Evolutionary conservation across 2,329 filamentous ascomycete genomes (phyloP).

Genomic region (Fusarium fracticaudum): DNA sequence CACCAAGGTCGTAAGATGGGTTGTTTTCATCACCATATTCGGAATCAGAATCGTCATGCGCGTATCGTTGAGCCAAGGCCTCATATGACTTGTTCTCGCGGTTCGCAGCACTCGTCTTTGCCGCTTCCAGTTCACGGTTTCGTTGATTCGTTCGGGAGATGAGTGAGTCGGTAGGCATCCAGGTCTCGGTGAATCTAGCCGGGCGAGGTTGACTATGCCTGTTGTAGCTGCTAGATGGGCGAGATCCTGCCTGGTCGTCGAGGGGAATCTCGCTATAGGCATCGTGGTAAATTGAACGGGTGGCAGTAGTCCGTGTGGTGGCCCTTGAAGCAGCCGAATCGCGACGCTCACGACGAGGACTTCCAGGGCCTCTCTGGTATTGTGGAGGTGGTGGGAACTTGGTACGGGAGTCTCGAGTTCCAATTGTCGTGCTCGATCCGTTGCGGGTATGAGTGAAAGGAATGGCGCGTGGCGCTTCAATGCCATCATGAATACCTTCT

Average conservation of each 20-base stretch:
- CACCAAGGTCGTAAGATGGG: slow-evolving; percentile 41
- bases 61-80: slow-evolving; percentile 57
- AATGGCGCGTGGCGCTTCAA: slow-evolving; percentile 65
- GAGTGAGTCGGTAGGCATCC: slow-evolving; percentile 64
- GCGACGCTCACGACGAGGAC: slow-evolving; percentile 56
- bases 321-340: slow-evolving; percentile 56
- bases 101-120: slow-evolving; percentile 47
- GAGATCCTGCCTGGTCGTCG: slow-evolving; percentile 49
- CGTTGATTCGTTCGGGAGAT: slow-evolving; percentile 64
- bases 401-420: slow-evolving; percentile 62
- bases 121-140: slow-evolving; percentile 54
- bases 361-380: slow-evolving; percentile 59
- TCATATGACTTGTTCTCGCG: slow-evolving; percentile 55
- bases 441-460: slow-evolving; percentile 84
- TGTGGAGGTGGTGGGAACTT: slow-evolving; percentile 64
- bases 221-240: slow-evolving; percentile 36
- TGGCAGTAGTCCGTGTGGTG: slow-evolving; percentile 59
- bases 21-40: slow-evolving; percentile 53
- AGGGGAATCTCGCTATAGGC: slow-evolving; percentile 63
- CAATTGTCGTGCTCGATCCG: slow-evolving; percentile 66
- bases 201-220: slow-evolving; percentile 48
- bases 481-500: slow-evolving; percentile 57
- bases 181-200: slow-evolving; percentile 63
- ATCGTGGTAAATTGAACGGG: slow-evolving; percentile 49
- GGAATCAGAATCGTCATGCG: slow-evolving; percentile 53